A percentile compares a stretch with the other conserved stretches of the same genome.
Evolutionary conservation across 495 filamentous ascomycete genomes (phyloP).

Genomic region (Aspergillus haitiensis): DNA sequence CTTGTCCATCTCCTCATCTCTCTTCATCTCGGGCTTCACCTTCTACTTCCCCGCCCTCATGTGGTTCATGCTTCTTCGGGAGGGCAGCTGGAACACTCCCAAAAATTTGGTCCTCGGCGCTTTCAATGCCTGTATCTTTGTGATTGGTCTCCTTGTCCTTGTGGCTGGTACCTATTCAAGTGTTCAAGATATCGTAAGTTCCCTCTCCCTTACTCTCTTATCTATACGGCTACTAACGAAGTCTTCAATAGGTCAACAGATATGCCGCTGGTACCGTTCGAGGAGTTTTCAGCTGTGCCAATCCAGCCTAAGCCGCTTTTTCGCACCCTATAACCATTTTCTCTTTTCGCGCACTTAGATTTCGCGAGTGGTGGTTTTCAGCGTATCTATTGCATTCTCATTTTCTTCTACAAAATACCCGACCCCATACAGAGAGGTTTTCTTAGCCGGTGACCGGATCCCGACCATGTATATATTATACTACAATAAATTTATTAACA

Average conservation of each 20-base stretch:
- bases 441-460: too few relatives aligned
- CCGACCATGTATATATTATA: too few relatives aligned
- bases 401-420: too few relatives aligned
- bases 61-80: constrained; percentile 58
- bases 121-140: constrained; percentile 24
- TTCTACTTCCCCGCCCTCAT: constrained; percentile 65
- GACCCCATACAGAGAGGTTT: too few relatives aligned
- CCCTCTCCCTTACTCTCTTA: not conserved
- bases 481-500: too few relatives aligned
- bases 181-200: constrained; percentile 58
- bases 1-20: constrained; percentile 56
- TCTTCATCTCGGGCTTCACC: constrained; percentile 66
- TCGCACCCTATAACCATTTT: not conserved
- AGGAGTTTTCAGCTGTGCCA: constrained; percentile 47
- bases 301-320: constrained; percentile 16
- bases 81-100: constrained; percentile 41
- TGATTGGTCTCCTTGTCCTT: constrained; percentile 35
- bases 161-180: constrained; percentile 55
- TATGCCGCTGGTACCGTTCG: constrained; percentile 43
- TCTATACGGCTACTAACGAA: constrained; percentile 2
- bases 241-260: constrained; percentile 36
- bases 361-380: too few relatives aligned
- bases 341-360: too few relatives aligned
- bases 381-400: too few relatives aligned
- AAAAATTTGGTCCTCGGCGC: constrained; percentile 31